Base-by-base conservation (phyloP, 345 rosid species). In the Anacardium occidentale region DNA sequence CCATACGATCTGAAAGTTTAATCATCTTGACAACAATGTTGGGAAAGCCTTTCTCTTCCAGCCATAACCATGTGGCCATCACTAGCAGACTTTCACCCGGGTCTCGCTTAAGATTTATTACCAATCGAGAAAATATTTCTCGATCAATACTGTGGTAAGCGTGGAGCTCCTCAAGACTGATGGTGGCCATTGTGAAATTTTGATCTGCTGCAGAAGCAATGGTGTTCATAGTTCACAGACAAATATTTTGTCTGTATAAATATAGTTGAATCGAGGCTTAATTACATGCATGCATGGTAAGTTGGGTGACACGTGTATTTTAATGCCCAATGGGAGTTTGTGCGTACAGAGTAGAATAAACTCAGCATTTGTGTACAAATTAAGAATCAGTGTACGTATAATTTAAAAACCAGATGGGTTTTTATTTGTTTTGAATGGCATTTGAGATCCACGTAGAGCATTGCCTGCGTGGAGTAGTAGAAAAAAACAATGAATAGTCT, bases 1-100 rank as follows among this genome's bases (percentile, higher is more conserved):
- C 37, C 29, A 83, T 8, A 10, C 75, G 26, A 68, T 79, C 65
- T 0, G 79, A 34, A 0, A 83, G 70, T 18, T 11, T 18, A 18
- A n/a, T 48, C 78, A 81, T 77, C 70, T 75, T 77, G 9, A 10
- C 20, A 3, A 79, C 21, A 13, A 83, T 24, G 34, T 76, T 83
- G 4, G 87, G 84, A 26, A 64, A 85, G 14, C 81, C 81, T n/a
- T 22, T 65, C 10, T 81, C 78, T 70, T 85, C 87, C 1, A 85
- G 75, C 85, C 85, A 83, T n/a, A 85, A 65, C 89, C 89, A 85
- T 2, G 68, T 15, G 7, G 89, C 83, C 73, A 85, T 70, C 64
- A 83, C 71, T 0, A 83, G 56, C 0, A 85, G 22, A 66, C 83
- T 81, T 26, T 83, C 79, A 18, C 70, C 81, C 3, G 85, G 84